Conservation (phyloP, 176 grass and related monocot genomes). For the Echinochloa phyllopogon region DNA sequence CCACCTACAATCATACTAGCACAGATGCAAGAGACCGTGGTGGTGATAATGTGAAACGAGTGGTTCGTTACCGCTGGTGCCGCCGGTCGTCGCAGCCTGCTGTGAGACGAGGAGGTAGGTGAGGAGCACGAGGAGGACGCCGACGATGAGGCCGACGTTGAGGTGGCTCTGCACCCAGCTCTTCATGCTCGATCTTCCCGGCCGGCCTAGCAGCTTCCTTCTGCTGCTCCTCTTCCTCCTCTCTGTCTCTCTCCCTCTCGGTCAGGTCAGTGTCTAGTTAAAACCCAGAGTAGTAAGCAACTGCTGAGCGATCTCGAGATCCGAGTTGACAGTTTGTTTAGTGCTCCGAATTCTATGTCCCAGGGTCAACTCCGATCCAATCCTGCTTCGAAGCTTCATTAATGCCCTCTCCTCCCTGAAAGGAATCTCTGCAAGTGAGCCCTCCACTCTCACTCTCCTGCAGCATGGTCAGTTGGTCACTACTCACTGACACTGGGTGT, state of each 20-base stretch:
- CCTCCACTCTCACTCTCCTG: not conserved
- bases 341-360: not conserved
- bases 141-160: slow-evolving; percentile 51
- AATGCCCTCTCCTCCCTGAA: not conserved
- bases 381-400: not conserved
- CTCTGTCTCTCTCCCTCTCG: not conserved
- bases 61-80: slow-evolving; percentile 24
- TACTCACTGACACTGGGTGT: not conserved
- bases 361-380: not conserved
- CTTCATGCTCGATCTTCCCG: slow-evolving; percentile 15
- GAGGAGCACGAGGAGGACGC: slow-evolving; percentile 63
- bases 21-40: no score
- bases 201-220: not conserved
- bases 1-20: no score
- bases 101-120: slow-evolving; percentile 61
- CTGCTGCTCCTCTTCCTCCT: not conserved
- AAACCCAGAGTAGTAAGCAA: not conserved
- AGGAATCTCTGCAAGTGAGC: not conserved
- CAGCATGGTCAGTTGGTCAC: no score
- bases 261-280: not conserved
- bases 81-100: slow-evolving; percentile 15
- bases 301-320: not conserved
- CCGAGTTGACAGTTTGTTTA: not conserved
- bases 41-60: not conserved
- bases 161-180: slow-evolving; percentile 40